phyloP scores from a whole-genome alignment of 2,329 filamentous ascomycete genomes.

The Canariomyces notabilis region DNA sequence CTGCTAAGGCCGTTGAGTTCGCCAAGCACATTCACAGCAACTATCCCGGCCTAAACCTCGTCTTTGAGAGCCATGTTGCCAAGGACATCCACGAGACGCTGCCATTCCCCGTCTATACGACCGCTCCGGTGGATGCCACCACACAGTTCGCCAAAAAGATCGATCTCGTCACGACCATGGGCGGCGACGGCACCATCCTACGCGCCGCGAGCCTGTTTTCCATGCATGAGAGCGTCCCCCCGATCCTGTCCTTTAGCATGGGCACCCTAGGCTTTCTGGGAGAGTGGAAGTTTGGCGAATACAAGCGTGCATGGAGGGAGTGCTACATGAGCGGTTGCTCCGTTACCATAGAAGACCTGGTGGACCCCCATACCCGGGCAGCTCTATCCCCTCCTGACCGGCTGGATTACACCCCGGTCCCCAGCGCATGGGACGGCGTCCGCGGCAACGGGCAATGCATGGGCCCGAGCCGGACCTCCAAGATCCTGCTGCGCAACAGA shows the following conservation, averaged over 20 bases:
- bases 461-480: conserved; percentile 67
- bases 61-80: conserved; percentile 77
- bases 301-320: conserved; percentile 86
- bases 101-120: conserved; percentile 67
- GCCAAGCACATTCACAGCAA: conserved; percentile 70
- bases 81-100: conserved; percentile 64
- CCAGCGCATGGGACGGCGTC: conserved; percentile 61
- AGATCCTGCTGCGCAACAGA: conserved; percentile 80
- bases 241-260: conserved; percentile 94
- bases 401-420: conserved; percentile 18
- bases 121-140: conserved; percentile 38
- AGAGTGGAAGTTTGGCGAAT: conserved; percentile 92
- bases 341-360: conserved; percentile 43
- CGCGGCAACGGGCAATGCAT: conserved; percentile 82
- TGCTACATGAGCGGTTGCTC: conserved; percentile 75
- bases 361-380: conserved; percentile 37
- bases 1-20: conserved; percentile 49
- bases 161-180: conserved; percentile 83
- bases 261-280: conserved; percentile 91
- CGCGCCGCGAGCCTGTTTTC: conserved; percentile 84
- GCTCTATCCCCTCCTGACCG: conserved; percentile 29
- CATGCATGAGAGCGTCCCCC: conserved; percentile 73
- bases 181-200: conserved; percentile 87
- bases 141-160: conserved; percentile 68
- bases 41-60: conserved; percentile 74